A percentile compares a stretch with the other conserved stretches of the same genome.
Conservation (phyloP, 1,284 basidiomycete species). For the Ceratobasidium papillatum region DNA sequence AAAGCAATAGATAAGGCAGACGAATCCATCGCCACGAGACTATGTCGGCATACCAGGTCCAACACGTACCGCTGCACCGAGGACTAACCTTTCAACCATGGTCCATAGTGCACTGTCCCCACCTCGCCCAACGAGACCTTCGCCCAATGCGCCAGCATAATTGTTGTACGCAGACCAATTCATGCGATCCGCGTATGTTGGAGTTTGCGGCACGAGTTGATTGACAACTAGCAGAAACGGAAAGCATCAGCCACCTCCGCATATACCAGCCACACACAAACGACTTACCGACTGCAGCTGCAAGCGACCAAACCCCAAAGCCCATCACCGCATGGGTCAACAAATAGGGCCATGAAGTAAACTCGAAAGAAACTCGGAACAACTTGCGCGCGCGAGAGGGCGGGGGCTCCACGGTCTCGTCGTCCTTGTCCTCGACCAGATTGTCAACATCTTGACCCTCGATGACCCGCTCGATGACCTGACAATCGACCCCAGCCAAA, state of each 20-base stretch:
- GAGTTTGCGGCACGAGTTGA: slow-evolving; percentile 57
- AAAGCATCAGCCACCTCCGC: neutral
- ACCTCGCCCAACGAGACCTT: slow-evolving; percentile 55
- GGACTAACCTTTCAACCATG: slow-evolving; percentile 46
- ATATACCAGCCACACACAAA: neutral
- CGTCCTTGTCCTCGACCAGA: slow-evolving; percentile 29
- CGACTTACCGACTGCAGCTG: slow-evolving; percentile 35
- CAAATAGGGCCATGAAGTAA: slow-evolving; percentile 61
- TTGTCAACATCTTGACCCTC: slow-evolving; percentile 50
- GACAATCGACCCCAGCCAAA: slow-evolving; percentile 76
- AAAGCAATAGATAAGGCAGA: slow-evolving; percentile 31
- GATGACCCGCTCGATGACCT: slow-evolving; percentile 77
- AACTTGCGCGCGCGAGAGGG: slow-evolving; percentile 51
- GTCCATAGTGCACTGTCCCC: slow-evolving; percentile 39
- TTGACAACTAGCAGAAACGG: slow-evolving; percentile 36
- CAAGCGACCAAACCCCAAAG: slow-evolving; percentile 40
- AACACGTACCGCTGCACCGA: slow-evolving; percentile 73
- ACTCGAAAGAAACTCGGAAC: slow-evolving; percentile 85
- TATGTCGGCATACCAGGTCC: slow-evolving; percentile 76
- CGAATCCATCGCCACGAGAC: slow-evolving; percentile 5
- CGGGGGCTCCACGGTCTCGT: slow-evolving; percentile 5
- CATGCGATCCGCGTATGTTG: slow-evolving; percentile 76
- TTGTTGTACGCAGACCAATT: slow-evolving; percentile 80
- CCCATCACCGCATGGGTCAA: slow-evolving; percentile 40
- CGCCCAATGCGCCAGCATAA: slow-evolving; percentile 67